phyloP scores from a whole-genome alignment of 1,284 basidiomycete genomes.

The Ganoderma lucidum region DNA sequence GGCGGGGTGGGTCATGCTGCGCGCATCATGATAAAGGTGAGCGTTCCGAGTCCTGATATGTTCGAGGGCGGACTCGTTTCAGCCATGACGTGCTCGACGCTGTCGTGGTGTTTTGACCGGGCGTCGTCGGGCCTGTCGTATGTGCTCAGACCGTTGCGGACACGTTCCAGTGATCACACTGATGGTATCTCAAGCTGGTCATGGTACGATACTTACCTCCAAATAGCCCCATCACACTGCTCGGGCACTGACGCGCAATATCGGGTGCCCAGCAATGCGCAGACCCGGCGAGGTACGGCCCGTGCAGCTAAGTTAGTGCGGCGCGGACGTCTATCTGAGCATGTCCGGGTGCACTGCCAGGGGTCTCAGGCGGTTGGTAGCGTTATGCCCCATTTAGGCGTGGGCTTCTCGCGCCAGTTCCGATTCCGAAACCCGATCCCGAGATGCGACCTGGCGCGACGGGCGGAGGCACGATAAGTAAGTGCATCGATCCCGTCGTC shows the following conservation, averaged over 20 bases:
- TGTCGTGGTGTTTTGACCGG: background rate
- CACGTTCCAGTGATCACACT: background rate
- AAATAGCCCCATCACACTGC: background rate
- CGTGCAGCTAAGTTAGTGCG: background rate
- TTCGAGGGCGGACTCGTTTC: background rate
- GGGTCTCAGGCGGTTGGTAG: background rate
- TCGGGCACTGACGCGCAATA: background rate
- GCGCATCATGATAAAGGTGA: background rate
- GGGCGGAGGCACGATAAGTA: background rate
- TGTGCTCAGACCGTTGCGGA: background rate
- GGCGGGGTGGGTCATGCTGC: background rate
- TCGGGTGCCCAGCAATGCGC: background rate
- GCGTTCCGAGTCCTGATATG: background rate
- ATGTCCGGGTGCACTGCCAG: background rate
- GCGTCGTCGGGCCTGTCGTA: background rate
- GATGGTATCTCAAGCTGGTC: background rate
- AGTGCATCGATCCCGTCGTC: background rate
- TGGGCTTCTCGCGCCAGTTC: constrained; percentile 1
- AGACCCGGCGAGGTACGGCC: background rate
- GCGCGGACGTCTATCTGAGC: background rate
- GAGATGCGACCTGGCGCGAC: background rate
- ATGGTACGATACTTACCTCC: background rate
- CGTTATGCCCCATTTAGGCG: constrained; percentile 12
- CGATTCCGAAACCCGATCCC: background rate
- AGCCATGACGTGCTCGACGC: background rate